phyloP scores from a whole-genome alignment of 2,329 filamentous ascomycete genomes.

The Aureobasidium sp. region DNA sequence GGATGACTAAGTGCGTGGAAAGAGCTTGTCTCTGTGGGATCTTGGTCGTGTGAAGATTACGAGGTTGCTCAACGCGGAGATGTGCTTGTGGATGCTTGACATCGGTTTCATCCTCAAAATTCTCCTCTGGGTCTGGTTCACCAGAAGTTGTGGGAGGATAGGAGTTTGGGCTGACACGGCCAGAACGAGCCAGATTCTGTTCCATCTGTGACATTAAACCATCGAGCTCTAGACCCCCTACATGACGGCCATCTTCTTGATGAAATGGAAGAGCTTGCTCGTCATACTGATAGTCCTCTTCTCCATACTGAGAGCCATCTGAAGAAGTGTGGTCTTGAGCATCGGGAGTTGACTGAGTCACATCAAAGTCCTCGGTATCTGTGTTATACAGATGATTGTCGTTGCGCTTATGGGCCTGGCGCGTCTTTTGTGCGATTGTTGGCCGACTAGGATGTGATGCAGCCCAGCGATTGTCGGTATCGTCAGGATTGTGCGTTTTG shows the following conservation, averaged over 20 bases:
- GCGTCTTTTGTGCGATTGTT: constrained; percentile 12
- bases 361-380: constrained; percentile 33
- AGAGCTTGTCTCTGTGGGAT: neutral
- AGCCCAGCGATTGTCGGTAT: neutral
- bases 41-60: neutral
- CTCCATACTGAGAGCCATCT: constrained; percentile 16
- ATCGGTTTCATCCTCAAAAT: neutral
- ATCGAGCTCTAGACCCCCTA: neutral
- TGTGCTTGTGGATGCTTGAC: neutral
- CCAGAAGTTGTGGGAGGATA: constrained; percentile 34
- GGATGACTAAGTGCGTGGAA: neutral
- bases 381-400: constrained; percentile 29
- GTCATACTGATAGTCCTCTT: constrained; percentile 16
- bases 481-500: neutral
- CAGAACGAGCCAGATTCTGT: neutral
- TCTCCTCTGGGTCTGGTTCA: neutral
- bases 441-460: neutral
- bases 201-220: neutral
- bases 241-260: neutral
- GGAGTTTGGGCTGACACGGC: constrained; percentile 18
- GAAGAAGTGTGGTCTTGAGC: neutral
- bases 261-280: neutral
- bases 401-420: neutral
- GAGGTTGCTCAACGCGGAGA: neutral
- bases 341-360: constrained; percentile 23